phyloP scores from a whole-genome alignment of 1,284 basidiomycete genomes.

The Puccinia hordei region DNA sequence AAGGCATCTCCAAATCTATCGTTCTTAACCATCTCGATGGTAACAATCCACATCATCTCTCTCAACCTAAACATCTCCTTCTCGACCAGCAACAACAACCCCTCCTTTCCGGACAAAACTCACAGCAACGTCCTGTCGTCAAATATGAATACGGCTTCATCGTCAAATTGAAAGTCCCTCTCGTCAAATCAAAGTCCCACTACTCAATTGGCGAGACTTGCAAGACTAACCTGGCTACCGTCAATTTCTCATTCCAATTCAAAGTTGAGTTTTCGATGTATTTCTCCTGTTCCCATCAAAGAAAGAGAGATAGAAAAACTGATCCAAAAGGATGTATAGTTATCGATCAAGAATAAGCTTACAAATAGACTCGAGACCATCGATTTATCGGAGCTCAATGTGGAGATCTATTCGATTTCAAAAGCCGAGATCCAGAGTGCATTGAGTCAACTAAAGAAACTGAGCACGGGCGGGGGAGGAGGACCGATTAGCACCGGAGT shows the following conservation, averaged over 20 bases:
- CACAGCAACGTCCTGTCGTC: too few relatives aligned
- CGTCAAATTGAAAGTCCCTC: constrained; percentile 20
- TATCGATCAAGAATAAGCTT: constrained; percentile 22
- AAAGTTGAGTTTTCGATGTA: neutral
- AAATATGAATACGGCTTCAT: constrained; percentile 6
- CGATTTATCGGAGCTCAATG: neutral
- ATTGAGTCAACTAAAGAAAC: neutral
- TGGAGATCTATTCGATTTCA: constrained; percentile 2
- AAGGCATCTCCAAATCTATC: constrained; percentile 11
- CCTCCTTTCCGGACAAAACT: too few relatives aligned
- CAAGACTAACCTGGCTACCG: constrained; percentile 1
- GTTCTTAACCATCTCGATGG: neutral
- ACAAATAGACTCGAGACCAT: neutral
- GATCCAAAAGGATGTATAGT: neutral
- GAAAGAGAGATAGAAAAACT: too few relatives aligned
- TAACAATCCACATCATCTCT: neutral
- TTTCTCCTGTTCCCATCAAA: neutral
- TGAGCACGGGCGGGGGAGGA: too few relatives aligned
- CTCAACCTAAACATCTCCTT: neutral
- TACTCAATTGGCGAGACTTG: constrained; percentile 41
- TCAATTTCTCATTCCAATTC: constrained; percentile 21
- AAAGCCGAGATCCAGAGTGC: constrained; percentile 5
- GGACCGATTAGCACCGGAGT: too few relatives aligned
- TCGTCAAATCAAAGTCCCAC: constrained; percentile 28
- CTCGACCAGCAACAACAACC: neutral